Conservation (phyloP, 108 stramenopile species). For the Bacterosira constricta region DNA sequence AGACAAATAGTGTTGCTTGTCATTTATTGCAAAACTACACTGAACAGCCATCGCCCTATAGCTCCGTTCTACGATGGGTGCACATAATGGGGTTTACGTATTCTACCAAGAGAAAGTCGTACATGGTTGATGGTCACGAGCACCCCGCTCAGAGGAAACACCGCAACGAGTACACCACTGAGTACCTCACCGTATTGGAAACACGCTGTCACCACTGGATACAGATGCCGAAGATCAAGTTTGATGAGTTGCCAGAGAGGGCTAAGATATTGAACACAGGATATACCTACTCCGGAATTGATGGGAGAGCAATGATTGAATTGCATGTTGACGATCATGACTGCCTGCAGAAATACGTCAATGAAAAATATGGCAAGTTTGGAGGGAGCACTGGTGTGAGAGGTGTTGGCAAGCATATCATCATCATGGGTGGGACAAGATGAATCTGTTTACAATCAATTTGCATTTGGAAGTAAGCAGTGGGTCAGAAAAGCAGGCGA, state of each 20-base stretch:
- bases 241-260: not conserved
- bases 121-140: not conserved
- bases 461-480: not conserved
- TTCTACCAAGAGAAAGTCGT: not conserved
- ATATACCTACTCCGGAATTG: not conserved
- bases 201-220: not conserved
- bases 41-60: not conserved
- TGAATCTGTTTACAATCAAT: not conserved
- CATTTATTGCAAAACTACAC: not conserved
- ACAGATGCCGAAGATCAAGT: not conserved
- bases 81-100: not conserved
- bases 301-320: not conserved
- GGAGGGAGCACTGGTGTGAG: not conserved
- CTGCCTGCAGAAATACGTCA: not conserved
- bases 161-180: not conserved
- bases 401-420: not conserved
- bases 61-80: not conserved
- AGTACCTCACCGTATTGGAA: not conserved
- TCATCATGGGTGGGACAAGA: constrained; percentile 3
- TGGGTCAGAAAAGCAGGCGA: not conserved
- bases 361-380: not conserved
- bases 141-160: not conserved
- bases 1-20: not conserved
- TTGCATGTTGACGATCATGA: not conserved
- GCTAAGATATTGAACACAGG: not conserved